phyloP scores from a whole-genome alignment of 371 early-diverging fungal genomes.

The Apophysomyces ossiformis region DNA sequence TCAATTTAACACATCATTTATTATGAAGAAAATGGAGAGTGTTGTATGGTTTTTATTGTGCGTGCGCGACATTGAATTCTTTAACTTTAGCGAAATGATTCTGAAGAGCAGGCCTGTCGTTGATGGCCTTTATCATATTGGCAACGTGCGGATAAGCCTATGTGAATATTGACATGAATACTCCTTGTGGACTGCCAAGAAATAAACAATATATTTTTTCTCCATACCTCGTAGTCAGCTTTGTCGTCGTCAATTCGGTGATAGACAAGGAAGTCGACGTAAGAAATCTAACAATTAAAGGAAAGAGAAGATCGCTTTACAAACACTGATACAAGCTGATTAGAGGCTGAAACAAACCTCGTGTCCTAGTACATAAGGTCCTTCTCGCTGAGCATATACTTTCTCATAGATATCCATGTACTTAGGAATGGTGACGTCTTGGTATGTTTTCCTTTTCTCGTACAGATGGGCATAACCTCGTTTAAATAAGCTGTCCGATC shows the following conservation, averaged over 20 bases:
- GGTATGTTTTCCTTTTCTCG: constrained; percentile 14
- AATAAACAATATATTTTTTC: background rate
- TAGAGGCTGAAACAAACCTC: background rate
- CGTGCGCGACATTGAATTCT: background rate
- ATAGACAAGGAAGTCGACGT: constrained; percentile 34
- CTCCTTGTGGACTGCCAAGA: background rate
- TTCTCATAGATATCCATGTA: constrained; percentile 13
- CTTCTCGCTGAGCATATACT: constrained; percentile 12
- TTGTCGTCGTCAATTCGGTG: constrained; percentile 25
- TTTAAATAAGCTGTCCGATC: too few relatives aligned
- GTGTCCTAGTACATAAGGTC: constrained; percentile 34
- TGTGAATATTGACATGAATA: background rate
- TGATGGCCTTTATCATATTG: constrained; percentile 27
- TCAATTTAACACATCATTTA: too few relatives aligned
- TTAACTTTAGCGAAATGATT: constrained; percentile 10
- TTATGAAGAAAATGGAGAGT: too few relatives aligned
- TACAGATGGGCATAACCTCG: background rate
- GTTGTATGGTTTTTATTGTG: too few relatives aligned
- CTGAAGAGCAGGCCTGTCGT: constrained; percentile 26
- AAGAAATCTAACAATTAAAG: constrained; percentile 15
- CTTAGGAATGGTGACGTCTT: background rate
- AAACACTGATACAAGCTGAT: too few relatives aligned
- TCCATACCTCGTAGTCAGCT: background rate
- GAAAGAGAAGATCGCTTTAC: too few relatives aligned
- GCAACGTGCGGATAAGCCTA: constrained; percentile 26